These are phyloP conservation scores for Penicillium silybi DNA, from an alignment of 495 filamentous ascomycete species.

Conservation along the genomic window DNA sequence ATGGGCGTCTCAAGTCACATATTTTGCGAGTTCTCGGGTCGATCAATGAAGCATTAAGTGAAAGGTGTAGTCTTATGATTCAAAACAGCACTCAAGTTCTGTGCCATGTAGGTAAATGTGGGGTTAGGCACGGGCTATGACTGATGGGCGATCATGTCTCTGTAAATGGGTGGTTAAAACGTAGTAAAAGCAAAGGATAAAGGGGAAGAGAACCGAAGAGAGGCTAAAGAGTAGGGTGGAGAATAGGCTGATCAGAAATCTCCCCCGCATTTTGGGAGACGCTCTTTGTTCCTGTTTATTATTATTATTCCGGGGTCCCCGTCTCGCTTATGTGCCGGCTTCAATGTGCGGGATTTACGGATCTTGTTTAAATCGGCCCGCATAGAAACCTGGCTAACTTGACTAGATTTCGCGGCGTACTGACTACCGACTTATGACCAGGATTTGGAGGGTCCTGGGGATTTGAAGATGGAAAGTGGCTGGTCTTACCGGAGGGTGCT, in stretches of 20 bases:
- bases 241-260: constrained; percentile 18
- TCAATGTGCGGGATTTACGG: constrained; percentile 8
- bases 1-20: constrained; percentile 12
- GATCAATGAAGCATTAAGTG: background rate
- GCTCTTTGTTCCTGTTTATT: background rate
- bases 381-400: too few species aligned
- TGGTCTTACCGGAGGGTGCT: constrained; percentile 11
- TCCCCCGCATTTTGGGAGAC: constrained; percentile 22
- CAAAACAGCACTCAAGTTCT: background rate
- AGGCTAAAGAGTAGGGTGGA: constrained; percentile 3
- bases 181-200: background rate
- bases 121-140: background rate
- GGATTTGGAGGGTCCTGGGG: background rate
- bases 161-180: background rate
- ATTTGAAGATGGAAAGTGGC: constrained; percentile 7
- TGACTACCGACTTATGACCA: constrained; percentile 13
- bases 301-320: constrained; percentile 9
- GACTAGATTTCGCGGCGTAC: too few species aligned
- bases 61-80: constrained; percentile 5
- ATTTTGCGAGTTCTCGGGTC: constrained; percentile 2
- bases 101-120: background rate
- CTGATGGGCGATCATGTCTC: background rate
- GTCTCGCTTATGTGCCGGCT: constrained; percentile 16
- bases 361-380: too few species aligned
- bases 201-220: constrained; percentile 7